Evolutionary conservation across 495 filamentous ascomycete species (phyloP).

Genomic region (Pyrenula massariospora): DNA sequence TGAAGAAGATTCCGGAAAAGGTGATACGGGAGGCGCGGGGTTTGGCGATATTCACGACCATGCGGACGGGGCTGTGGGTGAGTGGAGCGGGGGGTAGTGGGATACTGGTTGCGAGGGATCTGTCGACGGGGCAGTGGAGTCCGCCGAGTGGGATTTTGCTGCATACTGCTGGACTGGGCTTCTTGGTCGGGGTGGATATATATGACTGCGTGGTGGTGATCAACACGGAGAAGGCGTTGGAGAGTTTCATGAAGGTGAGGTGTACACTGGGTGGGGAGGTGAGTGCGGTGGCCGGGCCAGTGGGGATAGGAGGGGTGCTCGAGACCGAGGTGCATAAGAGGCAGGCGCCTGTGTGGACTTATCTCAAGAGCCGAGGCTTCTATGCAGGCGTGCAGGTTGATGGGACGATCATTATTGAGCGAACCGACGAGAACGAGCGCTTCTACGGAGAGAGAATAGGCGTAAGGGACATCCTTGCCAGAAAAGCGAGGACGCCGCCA

Average conservation of each 20-base stretch:
- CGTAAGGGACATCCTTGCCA: slow-evolving; percentile 71
- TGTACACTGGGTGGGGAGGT: slow-evolving; percentile 72
- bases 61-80: slow-evolving; percentile 85
- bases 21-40: slow-evolving; percentile 80
- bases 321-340: slow-evolving; percentile 64
- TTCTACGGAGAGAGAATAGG: slow-evolving; percentile 67
- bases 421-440: slow-evolving; percentile 77
- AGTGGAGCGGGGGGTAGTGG: slow-evolving; percentile 81
- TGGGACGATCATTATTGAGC: slow-evolving; percentile 74
- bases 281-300: slow-evolving; percentile 64
- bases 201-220: slow-evolving; percentile 90
- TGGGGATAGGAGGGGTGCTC: slow-evolving; percentile 60
- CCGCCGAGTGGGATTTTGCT: slow-evolving; percentile 79
- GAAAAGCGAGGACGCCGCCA: slow-evolving; percentile 61
- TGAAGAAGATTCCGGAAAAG: slow-evolving; percentile 73
- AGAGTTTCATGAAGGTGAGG: slow-evolving; percentile 66
- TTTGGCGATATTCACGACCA: slow-evolving; percentile 82
- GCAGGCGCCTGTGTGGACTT: slow-evolving; percentile 70
- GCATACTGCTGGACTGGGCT: slow-evolving; percentile 78
- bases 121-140: slow-evolving; percentile 74
- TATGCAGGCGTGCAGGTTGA: slow-evolving; percentile 74
- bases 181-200: slow-evolving; percentile 80
- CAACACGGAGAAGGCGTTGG: slow-evolving; percentile 68
- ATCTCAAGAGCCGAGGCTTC: slow-evolving; percentile 78
- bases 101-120: slow-evolving; percentile 62